Base-by-base conservation (phyloP, 2,329 filamentous ascomycete species). In the Hirsutella rhossiliensis region DNA sequence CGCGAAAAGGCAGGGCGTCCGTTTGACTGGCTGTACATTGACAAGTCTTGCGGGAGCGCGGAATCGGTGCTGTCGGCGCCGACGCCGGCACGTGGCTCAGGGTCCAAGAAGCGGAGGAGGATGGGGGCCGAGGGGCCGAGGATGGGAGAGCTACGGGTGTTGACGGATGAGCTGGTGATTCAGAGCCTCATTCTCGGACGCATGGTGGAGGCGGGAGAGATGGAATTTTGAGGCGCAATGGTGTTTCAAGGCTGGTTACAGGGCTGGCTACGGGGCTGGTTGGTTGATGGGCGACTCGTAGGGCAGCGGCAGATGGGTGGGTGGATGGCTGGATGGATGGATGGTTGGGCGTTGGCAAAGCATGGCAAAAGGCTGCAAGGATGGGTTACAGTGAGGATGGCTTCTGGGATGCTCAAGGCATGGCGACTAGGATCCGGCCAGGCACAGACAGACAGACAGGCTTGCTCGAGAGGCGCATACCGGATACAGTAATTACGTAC, bases 111-210 rank as follows among this genome's bases (percentile, higher is more conserved):
- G 56, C 72, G 60, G 55, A 65, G 57, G 53, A 58, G 48, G 50
- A 51, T 40, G 9, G n/a, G 9, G 15, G 18, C 15, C 34, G 45
- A 36, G 12, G 40, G 15, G 46, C 48, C 45, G 15, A 56, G 64
- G 38, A 66, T 71, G 12, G 69, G 72, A 53, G 73, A 64, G 47
- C 69, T 88, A 32, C 75, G 73, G 49, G 73, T 92, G 38, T 75
- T 94, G 43, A 83, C 81, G 45, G 83, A 94, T 59, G 90, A 97
- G 63, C 79, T 90, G 57, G 79, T 97, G 19, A 81, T 94, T 44
- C 90, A 98, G 69, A 96, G 88, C 61, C 67, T 97, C 47, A 96
- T 98, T 50, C 61, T 95, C 42, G 90, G 89, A 1, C 77, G 80
- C 48, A 64, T 96, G 52, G 76, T 88, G 43, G 82, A 86, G 48